A percentile compares a stretch with the other conserved stretches of the same genome.
Conservation (phyloP, 2,329 filamentous ascomycete genomes). For the Coniochaeta prunicola region DNA sequence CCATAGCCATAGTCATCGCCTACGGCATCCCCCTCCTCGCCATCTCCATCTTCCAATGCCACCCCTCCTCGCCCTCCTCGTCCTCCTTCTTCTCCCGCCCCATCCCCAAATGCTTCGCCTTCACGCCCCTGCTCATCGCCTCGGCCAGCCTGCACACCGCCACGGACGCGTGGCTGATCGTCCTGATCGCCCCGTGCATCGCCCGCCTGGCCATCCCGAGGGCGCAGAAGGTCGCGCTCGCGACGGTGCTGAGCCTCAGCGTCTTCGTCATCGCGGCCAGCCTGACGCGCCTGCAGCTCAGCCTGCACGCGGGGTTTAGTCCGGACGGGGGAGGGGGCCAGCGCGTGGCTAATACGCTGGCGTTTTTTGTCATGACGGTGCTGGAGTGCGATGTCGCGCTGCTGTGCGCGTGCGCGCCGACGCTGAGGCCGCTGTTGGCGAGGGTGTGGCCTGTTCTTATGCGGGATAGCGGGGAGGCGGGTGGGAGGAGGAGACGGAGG, state of each 20-base stretch:
- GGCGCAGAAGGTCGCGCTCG: slow-evolving; percentile 35
- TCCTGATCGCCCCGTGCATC: slow-evolving; percentile 33
- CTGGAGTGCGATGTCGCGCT: slow-evolving; percentile 27
- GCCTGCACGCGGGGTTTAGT: slow-evolving; percentile 16
- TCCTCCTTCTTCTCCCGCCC: slow-evolving; percentile 21
- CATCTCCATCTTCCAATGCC: slow-evolving; percentile 34
- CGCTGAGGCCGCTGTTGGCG: slow-evolving; percentile 21
- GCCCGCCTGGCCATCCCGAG: slow-evolving; percentile 27
- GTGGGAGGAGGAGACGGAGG: not conserved
- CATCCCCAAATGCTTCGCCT: slow-evolving; percentile 27
- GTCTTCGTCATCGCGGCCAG: slow-evolving; percentile 29
- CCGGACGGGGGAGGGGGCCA: slow-evolving; percentile 8
- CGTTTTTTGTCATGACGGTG: slow-evolving; percentile 28
- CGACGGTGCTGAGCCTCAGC: slow-evolving; percentile 36
- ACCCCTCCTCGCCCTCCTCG: slow-evolving; percentile 20
- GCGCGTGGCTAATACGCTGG: slow-evolving; percentile 15
- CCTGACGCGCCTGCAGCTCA: slow-evolving; percentile 23
- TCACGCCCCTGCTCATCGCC: slow-evolving; percentile 33
- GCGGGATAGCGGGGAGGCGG: slow-evolving; percentile 9
- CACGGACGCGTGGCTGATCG: slow-evolving; percentile 36
- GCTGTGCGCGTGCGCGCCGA: slow-evolving; percentile 26
- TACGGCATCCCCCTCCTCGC: slow-evolving; percentile 28
- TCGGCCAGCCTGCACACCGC: slow-evolving; percentile 38
- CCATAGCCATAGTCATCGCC: slow-evolving; percentile 23
- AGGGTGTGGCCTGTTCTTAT: slow-evolving; percentile 18